Base-by-base conservation (phyloP, 768 basidiomycete species). In the Serendipita sp. region DNA sequence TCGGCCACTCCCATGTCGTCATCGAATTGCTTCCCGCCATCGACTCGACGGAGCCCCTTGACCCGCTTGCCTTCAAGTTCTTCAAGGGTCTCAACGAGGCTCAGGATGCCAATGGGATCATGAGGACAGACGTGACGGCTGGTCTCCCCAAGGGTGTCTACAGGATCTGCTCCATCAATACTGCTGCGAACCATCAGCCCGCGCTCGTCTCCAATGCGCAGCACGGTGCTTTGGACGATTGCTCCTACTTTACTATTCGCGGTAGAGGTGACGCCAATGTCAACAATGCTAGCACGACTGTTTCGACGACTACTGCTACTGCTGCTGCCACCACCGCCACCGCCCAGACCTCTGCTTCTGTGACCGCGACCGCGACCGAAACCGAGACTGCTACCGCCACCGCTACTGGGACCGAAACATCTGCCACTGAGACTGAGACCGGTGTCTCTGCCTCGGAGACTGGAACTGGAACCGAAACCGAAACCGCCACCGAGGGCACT, bases 61-160 rank as follows among this genome's bases (percentile, higher is more conserved):
- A 84, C 69, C 78, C 81, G 22, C 75, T 72, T 53, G 71, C 72
- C 44, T 84, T 84, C 66, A 74, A 75, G 1, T 82, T 84, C 71
- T 84, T 84, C 81, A 71, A 20, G 61, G 61, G 61, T 33, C 61
- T 62, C 20, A 62, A 50, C 45, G 31, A 51, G 30, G 22, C 45
- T 9, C 26, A n/a, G 2, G 34, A 38, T 14, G 56, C 33, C 28
- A 60, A 60, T 24, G 56, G 31, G 11, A 28, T 60, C 31, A 22
- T 60, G 22, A 60, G 22, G 3, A 77, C 79, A 22, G 70, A 72
- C 60, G 81, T 89, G 31, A 72, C 76, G 0, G 71, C 71, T 24
- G 85, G 84, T 65, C 72, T 86, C 28, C 76, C 82, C 41, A 77
- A 75, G 13, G 83, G 83, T 53, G 69, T 74, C 28, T 88, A 88